A percentile compares a stretch with the other conserved stretches of the same genome.
phyloP scores from a whole-genome alignment of 768 basidiomycete species.

The Gloeostereum incarnatum region DNA sequence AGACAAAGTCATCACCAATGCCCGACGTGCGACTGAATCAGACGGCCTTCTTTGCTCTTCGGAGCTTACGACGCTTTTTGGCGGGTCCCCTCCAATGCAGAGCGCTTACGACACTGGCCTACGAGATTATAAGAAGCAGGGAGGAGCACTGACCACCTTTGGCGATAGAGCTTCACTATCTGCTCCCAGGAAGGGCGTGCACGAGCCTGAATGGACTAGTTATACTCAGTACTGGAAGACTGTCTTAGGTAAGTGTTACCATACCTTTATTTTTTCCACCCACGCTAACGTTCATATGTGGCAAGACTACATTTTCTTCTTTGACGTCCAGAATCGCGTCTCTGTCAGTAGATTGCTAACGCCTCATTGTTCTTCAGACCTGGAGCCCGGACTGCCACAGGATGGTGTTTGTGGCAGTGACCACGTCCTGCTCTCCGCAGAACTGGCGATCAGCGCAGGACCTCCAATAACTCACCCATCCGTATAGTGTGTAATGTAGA shows the following conservation, averaged over 20 bases:
- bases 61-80: conserved; percentile 47
- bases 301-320: conserved; percentile 85
- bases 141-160: conserved; percentile 29
- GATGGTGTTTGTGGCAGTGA: conserved; percentile 77
- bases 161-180: conserved; percentile 35
- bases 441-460: conserved; percentile 25
- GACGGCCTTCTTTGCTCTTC: conserved; percentile 64
- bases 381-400: conserved; percentile 73
- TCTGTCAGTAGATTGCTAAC: conserved; percentile 46
- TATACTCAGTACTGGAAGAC: conserved; percentile 85
- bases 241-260: conserved; percentile 51
- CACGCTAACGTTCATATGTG: conserved; percentile 1
- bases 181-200: conserved; percentile 36
- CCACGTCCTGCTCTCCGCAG: conserved; percentile 72
- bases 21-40: conserved; percentile 41
- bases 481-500: neutral
- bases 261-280: neutral
- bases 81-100: conserved; percentile 24
- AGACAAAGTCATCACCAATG: conserved; percentile 64
- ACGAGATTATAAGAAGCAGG: conserved; percentile 9
- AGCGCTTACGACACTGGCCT: conserved; percentile 67
- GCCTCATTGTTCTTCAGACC: conserved; percentile 46
- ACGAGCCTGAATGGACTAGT: conserved; percentile 83
- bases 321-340: conserved; percentile 32
- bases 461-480: neutral